phyloP scores from a whole-genome alignment of 176 grass and related monocot species.

The Thalia dealbata region DNA sequence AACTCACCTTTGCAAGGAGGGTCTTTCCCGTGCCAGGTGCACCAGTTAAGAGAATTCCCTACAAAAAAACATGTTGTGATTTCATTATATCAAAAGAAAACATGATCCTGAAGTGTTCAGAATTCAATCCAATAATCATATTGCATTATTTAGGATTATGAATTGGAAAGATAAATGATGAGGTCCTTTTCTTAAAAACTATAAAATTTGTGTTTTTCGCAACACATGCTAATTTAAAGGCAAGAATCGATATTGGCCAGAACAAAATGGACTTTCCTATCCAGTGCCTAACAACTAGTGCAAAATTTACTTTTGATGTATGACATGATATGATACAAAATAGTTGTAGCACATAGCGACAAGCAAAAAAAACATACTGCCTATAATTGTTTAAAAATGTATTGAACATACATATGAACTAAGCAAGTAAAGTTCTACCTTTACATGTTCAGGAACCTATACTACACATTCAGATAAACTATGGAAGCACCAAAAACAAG shows the following conservation, averaged over 20 bases:
- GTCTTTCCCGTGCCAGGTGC: slow-evolving; percentile 23
- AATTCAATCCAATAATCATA: background rate
- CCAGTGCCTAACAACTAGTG: background rate
- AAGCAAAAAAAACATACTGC: background rate
- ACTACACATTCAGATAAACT: slow-evolving; percentile 5
- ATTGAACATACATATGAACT: background rate
- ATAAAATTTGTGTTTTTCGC: too few relatives aligned
- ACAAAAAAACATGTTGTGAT: background rate
- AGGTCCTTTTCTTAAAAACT: background rate
- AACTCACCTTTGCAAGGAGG: slow-evolving; percentile 15
- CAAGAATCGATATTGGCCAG: too few relatives aligned
- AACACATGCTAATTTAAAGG: background rate
- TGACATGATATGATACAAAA: background rate
- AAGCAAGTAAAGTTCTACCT: background rate
- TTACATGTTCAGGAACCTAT: background rate
- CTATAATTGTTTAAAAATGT: background rate
- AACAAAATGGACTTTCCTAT: background rate
- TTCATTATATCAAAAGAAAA: slow-evolving; percentile 2
- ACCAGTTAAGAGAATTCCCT: slow-evolving; percentile 22
- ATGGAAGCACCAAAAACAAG: background rate
- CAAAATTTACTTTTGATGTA: background rate
- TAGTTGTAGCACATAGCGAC: background rate
- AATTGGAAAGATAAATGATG: background rate
- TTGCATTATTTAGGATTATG: background rate
- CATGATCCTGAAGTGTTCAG: background rate